Evolutionary conservation across 331 rosid species (phyloP), one percentile per base, ranked within the genome.

Genomic region (Telfairia occidentalis): DNA sequence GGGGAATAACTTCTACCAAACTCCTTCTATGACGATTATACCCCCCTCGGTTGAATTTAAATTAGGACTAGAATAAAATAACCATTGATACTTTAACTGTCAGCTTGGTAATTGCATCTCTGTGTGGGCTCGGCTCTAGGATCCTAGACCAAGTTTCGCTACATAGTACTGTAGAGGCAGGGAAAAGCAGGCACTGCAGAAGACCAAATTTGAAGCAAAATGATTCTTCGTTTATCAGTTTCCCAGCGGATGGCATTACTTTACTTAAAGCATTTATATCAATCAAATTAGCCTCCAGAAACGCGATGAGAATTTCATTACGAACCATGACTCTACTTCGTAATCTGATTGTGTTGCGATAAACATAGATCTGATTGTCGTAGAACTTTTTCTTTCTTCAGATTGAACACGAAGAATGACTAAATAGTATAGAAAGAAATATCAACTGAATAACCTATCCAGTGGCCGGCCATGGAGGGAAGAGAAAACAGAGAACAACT

Each of bases 81-180:
- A 48, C 23, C 77, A 35, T 54, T 13, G 35, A 74, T 74, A 74
- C 66, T 74, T 74, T 57, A 74, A 74, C 66, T 53, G 48, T 74
- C 77, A 52, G 77, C 54, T 54, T 55, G 67, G 77, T 74, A 35
- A 38, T 74, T 74, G 77, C 77, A 74, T 74, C 77, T 74, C 77
- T 74, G 16, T 74, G 65, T 74, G 77, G 66, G 77, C 43, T 19
- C 32, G 16, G 28, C 32, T 65, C 72, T 65, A 19, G 29, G n/a
- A 64, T 43, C 43, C 59, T 28, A 16, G 76, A 32, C 60, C 43
- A 32, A 71, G 60, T 71, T 71, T 71, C 45, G 26, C 28, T 4
- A 48, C 7, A 18, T 8, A 5, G 35, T 24, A 42, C 73, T 42
- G 55, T 28, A 48, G 30, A 28, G 24, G 7, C 29, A 71, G 12